Evolutionary conservation across 2,329 filamentous ascomycete species (phyloP).

Genomic region (Proliferodiscus dingleyae): DNA sequence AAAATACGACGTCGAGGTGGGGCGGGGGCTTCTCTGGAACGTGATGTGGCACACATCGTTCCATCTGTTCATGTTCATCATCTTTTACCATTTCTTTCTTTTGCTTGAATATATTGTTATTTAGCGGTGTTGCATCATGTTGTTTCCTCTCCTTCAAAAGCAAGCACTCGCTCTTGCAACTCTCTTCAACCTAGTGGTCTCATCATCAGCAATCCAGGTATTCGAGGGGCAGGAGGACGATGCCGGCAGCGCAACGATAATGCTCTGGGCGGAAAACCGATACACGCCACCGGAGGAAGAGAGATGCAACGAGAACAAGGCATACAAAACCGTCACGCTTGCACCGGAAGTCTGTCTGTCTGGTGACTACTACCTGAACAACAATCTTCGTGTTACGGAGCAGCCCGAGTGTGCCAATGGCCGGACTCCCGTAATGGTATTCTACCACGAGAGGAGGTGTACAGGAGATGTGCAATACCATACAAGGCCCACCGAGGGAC

Average conservation of each 20-base stretch:
- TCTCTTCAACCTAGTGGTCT: neutral
- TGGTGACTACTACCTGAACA: constrained; percentile 10
- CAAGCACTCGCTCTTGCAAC: neutral
- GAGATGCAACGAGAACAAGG: neutral
- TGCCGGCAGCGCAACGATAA: neutral
- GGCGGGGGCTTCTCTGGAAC: no score
- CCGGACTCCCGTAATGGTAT: constrained; percentile 7
- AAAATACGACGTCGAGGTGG: no score
- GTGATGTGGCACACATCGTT: no score
- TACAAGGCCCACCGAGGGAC: neutral
- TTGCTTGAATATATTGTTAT: neutral
- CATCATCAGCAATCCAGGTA: neutral
- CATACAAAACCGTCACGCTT: constrained; percentile 6
- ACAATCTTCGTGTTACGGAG: constrained; percentile 10
- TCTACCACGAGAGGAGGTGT: constrained; percentile 4
- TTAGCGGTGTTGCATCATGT: no score
- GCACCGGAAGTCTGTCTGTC: constrained; percentile 11
- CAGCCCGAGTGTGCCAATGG: constrained; percentile 10
- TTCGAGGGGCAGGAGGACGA: no score
- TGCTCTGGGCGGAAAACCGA: neutral
- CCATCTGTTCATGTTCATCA: no score
- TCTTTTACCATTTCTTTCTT: neutral
- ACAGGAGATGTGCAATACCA: constrained; percentile 3
- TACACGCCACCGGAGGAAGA: neutral
- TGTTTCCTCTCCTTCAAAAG: neutral